These are phyloP conservation scores for Amoebophrya sp. DNA, from an alignment of 169 alveolate genomes.

Conservation along the genomic window DNA sequence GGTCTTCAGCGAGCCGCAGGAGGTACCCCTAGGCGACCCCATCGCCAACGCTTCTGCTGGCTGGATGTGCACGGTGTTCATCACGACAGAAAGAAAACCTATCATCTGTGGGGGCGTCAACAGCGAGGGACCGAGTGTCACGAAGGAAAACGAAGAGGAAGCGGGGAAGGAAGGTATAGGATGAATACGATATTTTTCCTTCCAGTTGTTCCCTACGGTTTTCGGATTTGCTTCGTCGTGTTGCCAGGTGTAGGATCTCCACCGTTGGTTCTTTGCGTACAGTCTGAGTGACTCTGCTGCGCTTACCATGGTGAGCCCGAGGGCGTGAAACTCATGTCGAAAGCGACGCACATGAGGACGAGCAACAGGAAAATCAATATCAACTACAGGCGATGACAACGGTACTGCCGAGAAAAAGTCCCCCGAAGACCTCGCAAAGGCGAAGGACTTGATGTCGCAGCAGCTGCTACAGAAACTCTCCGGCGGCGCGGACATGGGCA, in stretches of 20 bases:
- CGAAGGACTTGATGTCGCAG: no score
- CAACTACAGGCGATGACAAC: no score
- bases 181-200: no score
- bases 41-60: conserved; percentile 12
- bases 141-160: not conserved
- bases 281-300: no score
- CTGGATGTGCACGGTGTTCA: not conserved
- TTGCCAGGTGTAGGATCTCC: no score
- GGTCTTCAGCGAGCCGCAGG: conserved; percentile 12
- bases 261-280: no score
- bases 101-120: not conserved
- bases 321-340: not conserved
- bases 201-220: no score
- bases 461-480: not conserved
- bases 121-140: not conserved
- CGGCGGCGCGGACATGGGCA: not conserved
- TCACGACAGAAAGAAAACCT: not conserved
- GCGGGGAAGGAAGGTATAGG: no score
- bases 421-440: no score
- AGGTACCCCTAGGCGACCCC: conserved; percentile 24
- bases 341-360: not conserved
- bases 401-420: no score
- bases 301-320: no score
- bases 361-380: not conserved
- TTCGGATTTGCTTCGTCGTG: no score